A percentile compares a stretch with the other conserved stretches of the same genome.
phyloP scores from a whole-genome alignment of 768 basidiomycete species.

The Kondoa subrosea region DNA sequence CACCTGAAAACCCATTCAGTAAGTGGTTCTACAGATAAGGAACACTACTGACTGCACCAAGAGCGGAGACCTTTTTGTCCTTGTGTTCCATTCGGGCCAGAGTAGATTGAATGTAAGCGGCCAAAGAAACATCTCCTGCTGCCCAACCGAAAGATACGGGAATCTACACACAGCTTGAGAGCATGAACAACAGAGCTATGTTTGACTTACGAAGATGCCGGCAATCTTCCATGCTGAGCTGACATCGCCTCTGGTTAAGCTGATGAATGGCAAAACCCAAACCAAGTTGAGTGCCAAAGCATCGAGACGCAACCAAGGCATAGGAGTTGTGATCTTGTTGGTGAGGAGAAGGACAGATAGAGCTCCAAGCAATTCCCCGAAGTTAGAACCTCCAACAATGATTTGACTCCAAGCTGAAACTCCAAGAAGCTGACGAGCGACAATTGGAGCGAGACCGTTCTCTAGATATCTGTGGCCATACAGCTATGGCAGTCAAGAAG shows the following conservation, averaged over 20 bases:
- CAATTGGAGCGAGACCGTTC: conserved; percentile 26
- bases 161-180: conserved; percentile 23
- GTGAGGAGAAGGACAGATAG: conserved; percentile 24
- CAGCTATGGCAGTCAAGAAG: too few species aligned
- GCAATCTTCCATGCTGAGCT: conserved; percentile 23
- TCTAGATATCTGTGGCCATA: conserved; percentile 27
- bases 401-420: conserved; percentile 29
- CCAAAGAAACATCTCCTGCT: conserved; percentile 30
- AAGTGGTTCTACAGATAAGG: too few species aligned
- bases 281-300: conserved; percentile 27
- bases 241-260: conserved; percentile 18
- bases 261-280: conserved; percentile 27
- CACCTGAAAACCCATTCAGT: background rate
- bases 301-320: conserved; percentile 20
- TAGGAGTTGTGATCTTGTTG: conserved; percentile 25
- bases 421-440: conserved; percentile 27
- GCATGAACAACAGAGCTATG: conserved; percentile 4
- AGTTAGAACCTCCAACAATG: conserved; percentile 30
- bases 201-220: background rate
- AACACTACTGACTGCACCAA: conserved; percentile 31
- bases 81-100: conserved; percentile 21
- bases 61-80: conserved; percentile 24
- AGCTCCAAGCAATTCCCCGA: conserved; percentile 28
- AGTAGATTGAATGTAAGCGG: conserved; percentile 30
- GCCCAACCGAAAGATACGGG: conserved; percentile 29